Conservation (phyloP, 805 yeast species). For the Saccharomycopsis vini region DNA sequence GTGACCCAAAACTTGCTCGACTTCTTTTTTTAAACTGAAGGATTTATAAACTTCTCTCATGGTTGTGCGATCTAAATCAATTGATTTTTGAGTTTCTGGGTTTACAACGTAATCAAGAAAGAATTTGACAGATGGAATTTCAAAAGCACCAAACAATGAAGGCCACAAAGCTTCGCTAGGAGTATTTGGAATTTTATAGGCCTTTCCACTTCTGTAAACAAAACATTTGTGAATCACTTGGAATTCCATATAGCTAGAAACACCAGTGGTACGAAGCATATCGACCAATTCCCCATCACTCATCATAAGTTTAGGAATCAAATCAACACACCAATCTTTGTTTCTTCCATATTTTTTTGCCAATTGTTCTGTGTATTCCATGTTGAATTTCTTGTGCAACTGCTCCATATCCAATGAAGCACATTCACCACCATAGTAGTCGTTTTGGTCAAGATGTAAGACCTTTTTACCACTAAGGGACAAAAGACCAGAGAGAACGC, state of each 20-base stretch:
- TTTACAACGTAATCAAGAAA: conserved; percentile 81
- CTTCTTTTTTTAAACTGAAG: conserved; percentile 85
- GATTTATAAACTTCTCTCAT: conserved; percentile 87
- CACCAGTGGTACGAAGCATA: conserved; percentile 90
- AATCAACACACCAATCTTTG: conserved; percentile 96
- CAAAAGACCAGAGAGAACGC: conserved; percentile 85
- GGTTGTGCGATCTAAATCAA: conserved; percentile 77
- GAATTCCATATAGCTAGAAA: conserved; percentile 90
- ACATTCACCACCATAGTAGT: conserved; percentile 89
- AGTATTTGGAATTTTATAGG: conserved; percentile 91
- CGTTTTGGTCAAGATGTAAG: conserved; percentile 91
- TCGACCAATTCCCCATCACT: conserved; percentile 96
- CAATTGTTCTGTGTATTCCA: conserved; percentile 49
- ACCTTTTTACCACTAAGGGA: conserved; percentile 99
- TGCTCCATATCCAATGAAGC: conserved; percentile 68
- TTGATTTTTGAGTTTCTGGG: conserved; percentile 79
- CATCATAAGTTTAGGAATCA: conserved; percentile 95
- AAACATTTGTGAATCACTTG: conserved; percentile 94
- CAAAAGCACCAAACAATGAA: conserved; percentile 91
- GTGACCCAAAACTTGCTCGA: conserved; percentile 95
- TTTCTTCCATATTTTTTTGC: conserved; percentile 76
- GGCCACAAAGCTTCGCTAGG: conserved; percentile 87
- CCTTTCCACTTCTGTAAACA: conserved; percentile 81
- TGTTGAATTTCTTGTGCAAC: conserved; percentile 71
- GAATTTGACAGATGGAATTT: conserved; percentile 88